Conservation (phyloP, 1,284 basidiomycete genomes). For the Heterobasidion irregulare region DNA sequence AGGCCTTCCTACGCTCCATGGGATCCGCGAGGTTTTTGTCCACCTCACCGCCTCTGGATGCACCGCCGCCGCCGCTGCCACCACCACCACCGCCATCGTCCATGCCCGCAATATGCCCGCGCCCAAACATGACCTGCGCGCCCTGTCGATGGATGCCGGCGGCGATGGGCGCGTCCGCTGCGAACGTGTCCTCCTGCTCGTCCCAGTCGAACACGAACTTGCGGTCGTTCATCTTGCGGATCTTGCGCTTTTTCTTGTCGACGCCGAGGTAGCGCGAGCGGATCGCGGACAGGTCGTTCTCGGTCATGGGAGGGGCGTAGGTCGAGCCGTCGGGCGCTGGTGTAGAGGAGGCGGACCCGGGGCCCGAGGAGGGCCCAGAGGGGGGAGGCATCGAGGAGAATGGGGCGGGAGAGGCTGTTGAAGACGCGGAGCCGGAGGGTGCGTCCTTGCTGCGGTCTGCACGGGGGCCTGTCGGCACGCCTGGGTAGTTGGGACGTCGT, state of each 20-base stretch:
- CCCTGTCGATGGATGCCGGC: slow-evolving; percentile 65
- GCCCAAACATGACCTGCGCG: slow-evolving; percentile 81
- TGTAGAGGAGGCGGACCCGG: slow-evolving; percentile 14
- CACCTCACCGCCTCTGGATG: slow-evolving; percentile 17
- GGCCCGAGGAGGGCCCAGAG: slow-evolving; percentile 18
- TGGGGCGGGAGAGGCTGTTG: slow-evolving; percentile 22
- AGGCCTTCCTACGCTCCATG: slow-evolving; percentile 76
- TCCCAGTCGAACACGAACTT: slow-evolving; percentile 99
- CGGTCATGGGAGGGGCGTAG: slow-evolving; percentile 66
- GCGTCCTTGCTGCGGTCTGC: slow-evolving; percentile 52
- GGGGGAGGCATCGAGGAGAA: slow-evolving; percentile 40
- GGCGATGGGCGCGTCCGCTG: slow-evolving; percentile 55
- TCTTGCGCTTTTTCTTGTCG: slow-evolving; percentile 87
- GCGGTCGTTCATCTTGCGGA: slow-evolving; percentile 89
- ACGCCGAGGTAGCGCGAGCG: slow-evolving; percentile 88
- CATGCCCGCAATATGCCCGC: slow-evolving; percentile 78
- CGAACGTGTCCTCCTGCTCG: slow-evolving; percentile 84
- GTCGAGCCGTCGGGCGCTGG: slow-evolving; percentile 28
- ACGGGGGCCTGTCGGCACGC: slow-evolving; percentile 75
- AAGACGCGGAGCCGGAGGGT: slow-evolving; percentile 21
- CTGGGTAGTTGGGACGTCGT: slow-evolving; percentile 37
- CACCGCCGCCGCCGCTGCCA: slow-evolving; percentile 18
- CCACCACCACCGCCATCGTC: slow-evolving; percentile 58
- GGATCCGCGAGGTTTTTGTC: slow-evolving; percentile 64
- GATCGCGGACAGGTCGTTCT: slow-evolving; percentile 68